Percentiles rank a stretch among this genome's conserved stretches.
Evolutionary conservation across 371 early-diverging fungal species (phyloP).

Genomic region (Batkoa obscura): DNA sequence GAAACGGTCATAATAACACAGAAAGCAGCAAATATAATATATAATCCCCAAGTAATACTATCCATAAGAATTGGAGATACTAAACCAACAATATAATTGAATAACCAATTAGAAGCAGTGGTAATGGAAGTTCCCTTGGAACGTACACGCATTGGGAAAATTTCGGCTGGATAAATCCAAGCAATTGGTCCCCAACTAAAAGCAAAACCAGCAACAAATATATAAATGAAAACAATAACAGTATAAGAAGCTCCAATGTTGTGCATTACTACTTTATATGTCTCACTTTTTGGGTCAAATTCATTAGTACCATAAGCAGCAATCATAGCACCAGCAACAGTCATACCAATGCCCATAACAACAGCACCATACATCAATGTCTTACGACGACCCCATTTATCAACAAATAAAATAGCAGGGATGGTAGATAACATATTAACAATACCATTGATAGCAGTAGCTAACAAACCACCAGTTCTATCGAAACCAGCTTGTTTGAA

Average conservation of each 20-base stretch:
- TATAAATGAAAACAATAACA: constrained; percentile 42
- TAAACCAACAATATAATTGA: constrained; percentile 46
- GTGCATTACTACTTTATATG: no score
- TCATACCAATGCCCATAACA: constrained; percentile 28
- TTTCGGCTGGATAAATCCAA: constrained; percentile 86
- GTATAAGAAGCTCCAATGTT: constrained; percentile 27
- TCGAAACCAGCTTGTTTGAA: constrained; percentile 41
- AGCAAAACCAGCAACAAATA: constrained; percentile 57
- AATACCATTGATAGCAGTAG: constrained; percentile 49
- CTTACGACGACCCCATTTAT: constrained; percentile 40
- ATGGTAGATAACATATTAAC: constrained; percentile 48
- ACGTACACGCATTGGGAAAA: constrained; percentile 53
- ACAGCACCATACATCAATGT: constrained; percentile 32
- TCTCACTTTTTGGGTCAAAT: constrained; percentile 11
- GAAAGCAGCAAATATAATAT: constrained; percentile 39
- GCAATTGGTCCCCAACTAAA: constrained; percentile 81
- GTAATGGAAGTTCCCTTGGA: constrained; percentile 70
- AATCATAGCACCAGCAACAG: constrained; percentile 23
- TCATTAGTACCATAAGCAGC: constrained; percentile 17
- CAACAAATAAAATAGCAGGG: constrained; percentile 53
- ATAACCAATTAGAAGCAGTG: constrained; percentile 79
- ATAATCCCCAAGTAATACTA: constrained; percentile 37
- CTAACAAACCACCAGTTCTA: constrained; percentile 26
- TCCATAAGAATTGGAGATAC: constrained; percentile 38
- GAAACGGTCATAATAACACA: constrained; percentile 29